These are phyloP conservation scores for Diutina sp. DNA, from an alignment of 1,139 yeast genomes.

Conservation along the genomic window DNA sequence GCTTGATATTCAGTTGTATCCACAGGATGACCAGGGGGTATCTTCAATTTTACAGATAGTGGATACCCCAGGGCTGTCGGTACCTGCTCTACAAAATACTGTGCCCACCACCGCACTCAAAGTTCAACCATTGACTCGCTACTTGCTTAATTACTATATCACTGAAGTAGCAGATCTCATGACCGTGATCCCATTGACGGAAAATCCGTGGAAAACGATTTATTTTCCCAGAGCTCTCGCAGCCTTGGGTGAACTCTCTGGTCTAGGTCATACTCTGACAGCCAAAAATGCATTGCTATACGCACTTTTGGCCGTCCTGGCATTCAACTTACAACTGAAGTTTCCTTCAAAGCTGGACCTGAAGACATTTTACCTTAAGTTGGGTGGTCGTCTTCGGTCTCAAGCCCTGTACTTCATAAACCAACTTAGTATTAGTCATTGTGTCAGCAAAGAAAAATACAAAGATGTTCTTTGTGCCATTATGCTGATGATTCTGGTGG, in stretches of 20 bases:
- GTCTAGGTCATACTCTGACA: conserved; percentile 61
- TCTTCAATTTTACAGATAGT: conserved; percentile 40
- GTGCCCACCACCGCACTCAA: conserved; percentile 47
- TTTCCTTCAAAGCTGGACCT: conserved; percentile 47
- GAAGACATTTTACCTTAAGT: conserved; percentile 55
- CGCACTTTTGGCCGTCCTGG: conserved; percentile 71
- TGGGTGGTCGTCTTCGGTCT: conserved; percentile 61
- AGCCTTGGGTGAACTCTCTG: conserved; percentile 72
- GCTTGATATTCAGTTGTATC: conserved; percentile 7
- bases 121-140: conserved; percentile 56
- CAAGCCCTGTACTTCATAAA: conserved; percentile 65
- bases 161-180: conserved; percentile 74
- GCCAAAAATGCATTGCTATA: conserved; percentile 71
- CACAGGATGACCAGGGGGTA: conserved; percentile 15
- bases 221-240: conserved; percentile 72
- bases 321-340: conserved; percentile 68
- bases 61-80: conserved; percentile 10
- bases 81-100: conserved; percentile 26
- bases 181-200: conserved; percentile 75
- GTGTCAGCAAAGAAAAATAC: conserved; percentile 57
- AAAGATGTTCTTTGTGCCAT: conserved; percentile 79
- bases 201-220: conserved; percentile 80
- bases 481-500: conserved; percentile 78
- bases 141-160: conserved; percentile 61
- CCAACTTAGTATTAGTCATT: conserved; percentile 31